Base-by-base conservation (phyloP, 441 rosid genomes). In the Adansonia grandidieri region DNA sequence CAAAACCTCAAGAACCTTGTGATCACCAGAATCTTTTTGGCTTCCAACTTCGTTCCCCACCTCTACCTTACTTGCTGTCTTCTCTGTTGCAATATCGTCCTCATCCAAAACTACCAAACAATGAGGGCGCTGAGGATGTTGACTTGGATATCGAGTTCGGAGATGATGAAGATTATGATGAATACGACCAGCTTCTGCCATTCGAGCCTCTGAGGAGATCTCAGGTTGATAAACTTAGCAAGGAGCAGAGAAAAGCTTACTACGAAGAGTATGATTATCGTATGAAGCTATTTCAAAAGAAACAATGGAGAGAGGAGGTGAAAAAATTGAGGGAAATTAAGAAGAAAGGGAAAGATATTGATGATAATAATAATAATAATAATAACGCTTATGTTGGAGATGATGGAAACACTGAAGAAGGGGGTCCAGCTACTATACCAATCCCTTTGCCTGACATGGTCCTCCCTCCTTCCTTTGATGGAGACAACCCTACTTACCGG, bases 251-350 rank as follows among this genome's bases (percentile, higher is more conserved):
- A 74, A 86, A 83, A 48, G 92, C 96, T 53, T 91, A 90, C 76
- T 79, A 85, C 22, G 89, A 88, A 80, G 93, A 91, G 86, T 90
- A 90, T 54, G 92, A 89, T 75, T 91, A 90, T 71, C 88, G 93
- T 2, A 86, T 89, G 80, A 87, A 91, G 83, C 91, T 91, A 57
- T 88, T 91, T 50, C 89, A 89, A 77, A 90, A 87, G 82, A 91
- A 87, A 82, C 96, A 91, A 75, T 90, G 90, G 96, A 86, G 80
- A 76, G 93, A 89, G 72, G 88, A 86, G 82, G 42, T 84, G 37
- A 79, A 72, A 73, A 83, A 83, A 66, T 58, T 77, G 80, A 83
- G 77, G 75, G 86, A 77, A 78, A 78, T 82, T 57, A 89, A 84
- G 88, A 85, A 88, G 85, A 87, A 82, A 79, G 87, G 87, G 68